These are phyloP conservation scores for Aspergillus sp. DNA, from an alignment of 2,329 filamentous ascomycete genomes.

Conservation along the genomic window DNA sequence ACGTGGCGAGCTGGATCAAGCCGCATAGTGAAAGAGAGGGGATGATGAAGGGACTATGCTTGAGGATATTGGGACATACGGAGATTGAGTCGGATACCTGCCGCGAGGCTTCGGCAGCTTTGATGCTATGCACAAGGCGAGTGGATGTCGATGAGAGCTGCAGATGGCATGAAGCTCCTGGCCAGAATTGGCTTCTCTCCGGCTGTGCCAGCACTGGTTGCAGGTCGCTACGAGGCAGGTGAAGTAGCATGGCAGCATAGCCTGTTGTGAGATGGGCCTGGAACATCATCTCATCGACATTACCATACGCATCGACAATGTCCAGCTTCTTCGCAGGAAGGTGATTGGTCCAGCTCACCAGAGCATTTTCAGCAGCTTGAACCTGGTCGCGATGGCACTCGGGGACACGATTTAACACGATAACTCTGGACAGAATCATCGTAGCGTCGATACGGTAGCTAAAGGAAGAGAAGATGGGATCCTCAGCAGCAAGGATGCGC, in stretches of 20 bases:
- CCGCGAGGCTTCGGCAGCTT: constrained; percentile 36
- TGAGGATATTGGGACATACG: constrained; percentile 31
- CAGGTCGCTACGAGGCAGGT: constrained; percentile 74
- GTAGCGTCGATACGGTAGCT: constrained; percentile 79
- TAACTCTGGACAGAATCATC: constrained; percentile 72
- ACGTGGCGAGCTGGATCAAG: constrained; percentile 36
- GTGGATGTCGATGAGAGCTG: constrained; percentile 35
- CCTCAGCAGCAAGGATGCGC: constrained; percentile 62
- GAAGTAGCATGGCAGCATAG: constrained; percentile 65
- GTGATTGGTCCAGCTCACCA: constrained; percentile 75
- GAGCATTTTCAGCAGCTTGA: constrained; percentile 56
- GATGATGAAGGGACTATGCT: constrained; percentile 34
- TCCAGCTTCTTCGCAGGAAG: constrained; percentile 69
- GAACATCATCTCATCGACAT: constrained; percentile 65
- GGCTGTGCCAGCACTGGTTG: constrained; percentile 22
- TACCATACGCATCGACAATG: constrained; percentile 66
- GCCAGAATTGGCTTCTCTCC: background rate
- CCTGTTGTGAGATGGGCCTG: constrained; percentile 40
- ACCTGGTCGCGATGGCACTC: constrained; percentile 53
- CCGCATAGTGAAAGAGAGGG: constrained; percentile 31
- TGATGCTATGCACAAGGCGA: constrained; percentile 35
- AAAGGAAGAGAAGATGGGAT: constrained; percentile 70
- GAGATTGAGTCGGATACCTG: constrained; percentile 34
- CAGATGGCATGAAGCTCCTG: constrained; percentile 8
- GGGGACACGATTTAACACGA: constrained; percentile 46